Base-by-base conservation (phyloP, 1,284 basidiomycete genomes). In the Ustilago xerochloae region DNA sequence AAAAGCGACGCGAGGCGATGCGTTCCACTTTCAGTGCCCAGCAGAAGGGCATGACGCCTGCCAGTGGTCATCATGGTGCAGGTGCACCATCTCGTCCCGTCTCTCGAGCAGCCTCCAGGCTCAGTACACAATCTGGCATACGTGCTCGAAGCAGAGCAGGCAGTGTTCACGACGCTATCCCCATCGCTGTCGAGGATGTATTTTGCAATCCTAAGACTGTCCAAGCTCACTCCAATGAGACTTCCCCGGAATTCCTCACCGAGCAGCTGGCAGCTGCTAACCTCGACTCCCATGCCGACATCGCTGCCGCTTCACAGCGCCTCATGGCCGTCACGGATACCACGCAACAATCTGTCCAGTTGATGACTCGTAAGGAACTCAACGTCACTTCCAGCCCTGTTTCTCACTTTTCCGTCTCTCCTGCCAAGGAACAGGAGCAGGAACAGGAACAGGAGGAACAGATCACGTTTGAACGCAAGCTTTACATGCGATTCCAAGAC, bases 101-200 rank as follows among this genome's bases (percentile, higher is more conserved):
- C 2, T 74, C 70, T 16, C 59, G 78, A 22, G 62, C 78, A 20
- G 68, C 67, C 4, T 78, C 76, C 0, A 50, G 78, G 7, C 52
- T 80, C 38, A 75, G 71, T 53, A 75, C 69, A 4, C 64, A 65
- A 32, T 78, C 75, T 1, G 64, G 67, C 30, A 60, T 60, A 2
- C 73, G 67, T 7, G 51, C 49, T 20, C 71, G 79, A 24, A 78
- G 76, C 57, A 55, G 79, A 18, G 69, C 76, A 3, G 78, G 79
- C 13, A 81, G 75, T 45, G 78, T 81, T 1, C 80, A 81, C 49
- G 80, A 80, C 47, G 65, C 74, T 4, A 79, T 81, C 39, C 80
- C 80, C 0, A 55, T 77, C 15, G 76, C 70, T 10, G 66, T 75
- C 53, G 80, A 81, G 43, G 78, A 81, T 55, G 48, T 81, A 18